Percentiles rank a stretch among this genome's conserved stretches.
Evolutionary conservation across 2,329 filamentous ascomycete species (phyloP).

Genomic region (Drechmeria coniospora): DNA sequence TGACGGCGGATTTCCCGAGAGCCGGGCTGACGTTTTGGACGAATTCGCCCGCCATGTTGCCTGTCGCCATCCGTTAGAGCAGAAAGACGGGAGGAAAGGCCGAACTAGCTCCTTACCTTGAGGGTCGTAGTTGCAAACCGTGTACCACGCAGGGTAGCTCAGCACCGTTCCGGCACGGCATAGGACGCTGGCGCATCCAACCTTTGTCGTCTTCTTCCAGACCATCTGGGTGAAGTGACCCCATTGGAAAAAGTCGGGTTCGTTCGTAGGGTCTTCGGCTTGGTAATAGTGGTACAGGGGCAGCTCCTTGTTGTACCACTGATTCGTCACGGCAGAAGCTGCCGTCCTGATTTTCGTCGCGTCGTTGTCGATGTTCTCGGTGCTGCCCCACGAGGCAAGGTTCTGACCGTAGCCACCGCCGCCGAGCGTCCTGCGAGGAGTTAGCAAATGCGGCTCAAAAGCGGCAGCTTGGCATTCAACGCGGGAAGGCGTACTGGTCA

Average conservation of each 20-base stretch:
- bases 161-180: conserved; percentile 36
- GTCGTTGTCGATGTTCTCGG: conserved; percentile 16
- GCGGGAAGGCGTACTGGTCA: conserved; percentile 45
- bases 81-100: not conserved
- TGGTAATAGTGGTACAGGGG: conserved; percentile 45
- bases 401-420: conserved; percentile 75
- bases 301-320: conserved; percentile 82
- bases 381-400: conserved; percentile 51
- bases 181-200: conserved; percentile 53
- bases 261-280: conserved; percentile 36
- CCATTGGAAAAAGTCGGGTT: conserved; percentile 46
- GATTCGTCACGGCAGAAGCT: conserved; percentile 55
- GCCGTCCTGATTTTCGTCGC: conserved; percentile 34
- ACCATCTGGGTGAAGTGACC: conserved; percentile 37
- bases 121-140: conserved; percentile 76
- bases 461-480: not conserved
- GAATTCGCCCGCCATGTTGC: conserved; percentile 37
- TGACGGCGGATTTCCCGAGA: conserved; percentile 9
- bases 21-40: conserved; percentile 32
- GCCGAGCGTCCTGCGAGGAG: conserved; percentile 38
- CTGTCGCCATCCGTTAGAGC: too few relatives aligned
- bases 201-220: conserved; percentile 21
- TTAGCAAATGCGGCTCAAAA: conserved; percentile 14
- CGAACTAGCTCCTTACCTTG: conserved; percentile 39
- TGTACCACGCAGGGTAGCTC: conserved; percentile 48